A percentile compares a stretch with the other conserved stretches of the same genome.
These are phyloP conservation scores for Quercus robur DNA, from an alignment of 306 rosid species.

Conservation along the genomic window DNA sequence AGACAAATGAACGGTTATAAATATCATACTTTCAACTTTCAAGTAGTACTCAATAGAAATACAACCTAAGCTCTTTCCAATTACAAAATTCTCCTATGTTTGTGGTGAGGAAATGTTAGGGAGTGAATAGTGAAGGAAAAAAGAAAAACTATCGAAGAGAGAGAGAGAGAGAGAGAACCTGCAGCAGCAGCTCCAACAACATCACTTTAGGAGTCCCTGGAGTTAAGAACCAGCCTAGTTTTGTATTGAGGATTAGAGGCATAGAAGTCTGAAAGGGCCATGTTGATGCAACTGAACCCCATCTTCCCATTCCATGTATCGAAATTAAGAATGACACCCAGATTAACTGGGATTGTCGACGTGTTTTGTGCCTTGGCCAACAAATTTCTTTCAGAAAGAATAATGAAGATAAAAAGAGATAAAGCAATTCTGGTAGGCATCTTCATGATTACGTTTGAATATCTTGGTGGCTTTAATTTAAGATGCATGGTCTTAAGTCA, in stretches of 20 bases:
- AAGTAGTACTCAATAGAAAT: no score
- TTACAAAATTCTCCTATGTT: no score
- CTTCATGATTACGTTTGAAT: background rate
- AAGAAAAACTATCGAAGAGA: no score
- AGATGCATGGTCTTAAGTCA: background rate
- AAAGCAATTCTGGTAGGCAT: background rate
- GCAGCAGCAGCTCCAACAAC: constrained; percentile 24
- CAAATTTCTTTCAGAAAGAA: background rate
- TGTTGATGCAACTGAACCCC: constrained; percentile 33
- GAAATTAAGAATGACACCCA: constrained; percentile 28
- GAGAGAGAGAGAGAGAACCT: constrained; percentile 3
- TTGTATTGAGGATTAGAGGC: constrained; percentile 5
- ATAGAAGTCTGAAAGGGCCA: constrained; percentile 37
- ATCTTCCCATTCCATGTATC: constrained; percentile 14
- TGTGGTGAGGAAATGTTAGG: no score
- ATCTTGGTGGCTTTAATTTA: background rate
- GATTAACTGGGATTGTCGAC: constrained; percentile 5
- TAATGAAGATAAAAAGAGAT: background rate
- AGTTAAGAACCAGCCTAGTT: constrained; percentile 25
- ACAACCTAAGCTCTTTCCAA: no score
- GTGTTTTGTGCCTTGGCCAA: constrained; percentile 2
- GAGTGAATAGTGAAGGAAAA: no score
- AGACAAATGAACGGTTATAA: no score
- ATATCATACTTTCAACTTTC: no score
- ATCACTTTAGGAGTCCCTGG: constrained; percentile 1